Conservation (phyloP, 2,329 filamentous ascomycete genomes). For the Fusarium sp. region DNA sequence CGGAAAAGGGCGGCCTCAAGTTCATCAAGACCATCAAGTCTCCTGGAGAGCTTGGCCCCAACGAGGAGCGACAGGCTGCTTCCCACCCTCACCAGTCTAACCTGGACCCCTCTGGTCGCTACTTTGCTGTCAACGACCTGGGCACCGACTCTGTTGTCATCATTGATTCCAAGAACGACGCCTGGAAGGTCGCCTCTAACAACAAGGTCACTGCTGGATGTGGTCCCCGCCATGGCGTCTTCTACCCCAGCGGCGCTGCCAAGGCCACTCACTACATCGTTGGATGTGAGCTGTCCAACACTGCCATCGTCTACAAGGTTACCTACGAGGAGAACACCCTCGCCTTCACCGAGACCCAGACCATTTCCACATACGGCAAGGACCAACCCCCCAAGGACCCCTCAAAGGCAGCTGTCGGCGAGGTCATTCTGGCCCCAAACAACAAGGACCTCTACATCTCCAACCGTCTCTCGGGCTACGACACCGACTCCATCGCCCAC, state of each 20-base stretch:
- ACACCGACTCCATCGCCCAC: conserved; percentile 60
- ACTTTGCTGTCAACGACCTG: conserved; percentile 62
- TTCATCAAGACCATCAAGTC: conserved; percentile 54
- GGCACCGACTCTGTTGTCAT: conserved; percentile 61
- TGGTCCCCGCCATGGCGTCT: conserved; percentile 64
- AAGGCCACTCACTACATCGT: conserved; percentile 59
- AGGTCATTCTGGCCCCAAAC: conserved; percentile 56
- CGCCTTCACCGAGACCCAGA: conserved; percentile 51
- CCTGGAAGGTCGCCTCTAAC: conserved; percentile 52
- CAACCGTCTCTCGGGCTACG: conserved; percentile 60
- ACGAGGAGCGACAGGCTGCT: conserved; percentile 47
- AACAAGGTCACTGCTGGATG: conserved; percentile 51
- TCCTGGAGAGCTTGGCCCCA: conserved; percentile 48
- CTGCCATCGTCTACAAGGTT: conserved; percentile 57
- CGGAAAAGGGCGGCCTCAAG: conserved; percentile 50
- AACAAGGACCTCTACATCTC: conserved; percentile 61
- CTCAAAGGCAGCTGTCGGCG: conserved; percentile 57
- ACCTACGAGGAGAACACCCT: conserved; percentile 52
- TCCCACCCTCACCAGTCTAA: conserved; percentile 61
- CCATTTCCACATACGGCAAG: conserved; percentile 55
- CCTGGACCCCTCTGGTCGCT: conserved; percentile 61
- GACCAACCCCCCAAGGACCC: conserved; percentile 50
- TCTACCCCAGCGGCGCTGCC: conserved; percentile 51
- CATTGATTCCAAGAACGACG: conserved; percentile 57
- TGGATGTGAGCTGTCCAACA: conserved; percentile 59